These are phyloP conservation scores for Geotrichum phurueaensis DNA, from an alignment of 1,139 yeast genomes.

Conservation along the genomic window DNA sequence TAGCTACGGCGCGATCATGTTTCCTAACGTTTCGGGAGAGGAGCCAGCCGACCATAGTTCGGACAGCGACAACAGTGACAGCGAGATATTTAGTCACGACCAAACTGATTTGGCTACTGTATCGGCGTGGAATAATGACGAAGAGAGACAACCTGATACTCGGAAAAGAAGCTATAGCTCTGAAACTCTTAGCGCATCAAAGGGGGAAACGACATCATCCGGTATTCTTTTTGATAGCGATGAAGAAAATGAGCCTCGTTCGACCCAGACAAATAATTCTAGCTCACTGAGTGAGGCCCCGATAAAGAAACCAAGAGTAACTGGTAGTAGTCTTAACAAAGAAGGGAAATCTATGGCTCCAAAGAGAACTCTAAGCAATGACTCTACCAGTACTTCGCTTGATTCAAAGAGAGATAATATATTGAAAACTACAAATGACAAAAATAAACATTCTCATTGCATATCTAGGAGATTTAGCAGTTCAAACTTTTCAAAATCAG, in stretches of 20 bases:
- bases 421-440: not conserved
- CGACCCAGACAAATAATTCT: not conserved
- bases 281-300: not conserved
- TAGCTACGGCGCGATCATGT: conserved; percentile 6
- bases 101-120: not conserved
- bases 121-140: not conserved
- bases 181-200: not conserved
- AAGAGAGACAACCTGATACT: not conserved
- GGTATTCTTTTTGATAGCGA: not conserved
- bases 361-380: not conserved
- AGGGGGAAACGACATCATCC: not conserved
- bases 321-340: not conserved
- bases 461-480: not conserved
- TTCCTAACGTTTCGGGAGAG: not conserved
- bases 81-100: not conserved
- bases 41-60: not conserved
- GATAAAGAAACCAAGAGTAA: not conserved
- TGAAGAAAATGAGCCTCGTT: not conserved
- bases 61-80: not conserved
- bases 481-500: not conserved
- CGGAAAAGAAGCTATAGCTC: not conserved
- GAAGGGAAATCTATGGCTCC: not conserved
- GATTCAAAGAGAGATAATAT: not conserved
- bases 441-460: not conserved
- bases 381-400: not conserved